These are phyloP conservation scores for Cudoniella acicularis DNA, from an alignment of 495 filamentous ascomycete species.

Conservation along the genomic window DNA sequence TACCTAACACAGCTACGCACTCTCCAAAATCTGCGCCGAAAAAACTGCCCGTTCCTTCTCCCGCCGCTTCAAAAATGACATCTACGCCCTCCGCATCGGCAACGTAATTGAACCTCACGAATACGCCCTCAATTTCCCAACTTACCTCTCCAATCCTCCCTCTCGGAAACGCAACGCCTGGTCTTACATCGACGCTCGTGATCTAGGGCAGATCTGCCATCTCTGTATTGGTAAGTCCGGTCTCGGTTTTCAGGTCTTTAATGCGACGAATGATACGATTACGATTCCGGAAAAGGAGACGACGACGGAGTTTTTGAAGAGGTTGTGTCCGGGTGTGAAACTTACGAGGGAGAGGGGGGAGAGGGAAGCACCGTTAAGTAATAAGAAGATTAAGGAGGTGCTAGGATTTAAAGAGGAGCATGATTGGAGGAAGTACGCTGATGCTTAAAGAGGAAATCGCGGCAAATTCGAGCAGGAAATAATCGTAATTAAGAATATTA, in stretches of 20 bases:
- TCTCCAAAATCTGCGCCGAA: slow-evolving; percentile 57
- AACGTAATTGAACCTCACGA: slow-evolving; percentile 58
- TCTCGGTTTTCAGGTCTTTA: slow-evolving; percentile 58
- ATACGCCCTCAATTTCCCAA: slow-evolving; percentile 47
- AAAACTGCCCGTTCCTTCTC: slow-evolving; percentile 52
- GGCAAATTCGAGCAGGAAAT: too few species aligned
- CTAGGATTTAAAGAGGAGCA: slow-evolving; percentile 55
- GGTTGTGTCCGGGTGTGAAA: slow-evolving; percentile 39
- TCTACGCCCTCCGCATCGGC: slow-evolving; percentile 57
- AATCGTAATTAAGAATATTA: too few species aligned
- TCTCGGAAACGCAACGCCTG: slow-evolving; percentile 53
- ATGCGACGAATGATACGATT: slow-evolving; percentile 57
- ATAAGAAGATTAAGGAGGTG: slow-evolving; percentile 54
- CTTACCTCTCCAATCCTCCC: slow-evolving; percentile 44
- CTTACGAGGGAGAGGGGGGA: slow-evolving; percentile 51
- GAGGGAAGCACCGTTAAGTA: slow-evolving; percentile 54
- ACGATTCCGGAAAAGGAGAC: slow-evolving; percentile 36
- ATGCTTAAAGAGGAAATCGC: not conserved
- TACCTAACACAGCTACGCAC: slow-evolving; percentile 58
- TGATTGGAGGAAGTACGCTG: slow-evolving; percentile 38
- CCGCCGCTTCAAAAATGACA: slow-evolving; percentile 48
- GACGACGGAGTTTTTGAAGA: slow-evolving; percentile 46
- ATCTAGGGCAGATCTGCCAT: slow-evolving; percentile 57
- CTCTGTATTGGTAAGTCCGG: slow-evolving; percentile 43
- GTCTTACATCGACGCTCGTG: slow-evolving; percentile 57